Evolutionary conservation across 192 early-diverging fungal species (phyloP).

Genomic region (Coemansia sp.): DNA sequence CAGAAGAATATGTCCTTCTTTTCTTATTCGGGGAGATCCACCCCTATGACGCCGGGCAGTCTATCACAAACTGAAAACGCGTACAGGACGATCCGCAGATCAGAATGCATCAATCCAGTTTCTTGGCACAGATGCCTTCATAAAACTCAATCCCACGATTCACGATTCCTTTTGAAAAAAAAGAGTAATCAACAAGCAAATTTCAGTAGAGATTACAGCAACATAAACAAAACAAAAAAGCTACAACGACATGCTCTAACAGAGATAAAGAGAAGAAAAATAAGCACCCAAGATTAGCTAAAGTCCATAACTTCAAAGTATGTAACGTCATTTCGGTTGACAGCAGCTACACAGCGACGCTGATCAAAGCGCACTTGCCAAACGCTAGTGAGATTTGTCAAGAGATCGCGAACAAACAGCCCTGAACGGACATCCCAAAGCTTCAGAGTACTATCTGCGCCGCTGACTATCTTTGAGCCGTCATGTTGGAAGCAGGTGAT

Average conservation of each 20-base stretch:
- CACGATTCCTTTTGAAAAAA: neutral
- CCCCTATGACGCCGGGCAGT: too few species aligned
- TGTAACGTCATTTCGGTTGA: conserved; percentile 58
- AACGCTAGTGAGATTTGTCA: conserved; percentile 79
- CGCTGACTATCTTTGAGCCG: conserved; percentile 86
- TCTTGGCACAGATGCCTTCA: too few species aligned
- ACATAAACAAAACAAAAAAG: neutral
- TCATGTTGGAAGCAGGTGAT: conserved; percentile 99
- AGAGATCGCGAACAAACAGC: conserved; percentile 75
- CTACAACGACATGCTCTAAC: neutral
- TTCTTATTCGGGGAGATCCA: too few species aligned
- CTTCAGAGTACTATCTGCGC: conserved; percentile 91
- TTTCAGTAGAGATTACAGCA: neutral
- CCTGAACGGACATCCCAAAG: conserved; percentile 96
- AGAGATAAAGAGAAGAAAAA: neutral
- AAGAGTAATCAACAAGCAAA: neutral
- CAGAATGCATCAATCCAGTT: too few species aligned
- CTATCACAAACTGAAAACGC: too few species aligned
- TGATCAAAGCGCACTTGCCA: conserved; percentile 96
- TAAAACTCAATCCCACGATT: too few species aligned
- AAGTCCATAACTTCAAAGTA: conserved; percentile 61
- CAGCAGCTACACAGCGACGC: conserved; percentile 75
- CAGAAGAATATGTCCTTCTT: too few species aligned
- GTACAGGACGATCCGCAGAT: too few species aligned
- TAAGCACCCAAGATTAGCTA: neutral